Conservation (phyloP, 1,139 yeast genomes). For the Nakaseomyces glabratus region DNA sequence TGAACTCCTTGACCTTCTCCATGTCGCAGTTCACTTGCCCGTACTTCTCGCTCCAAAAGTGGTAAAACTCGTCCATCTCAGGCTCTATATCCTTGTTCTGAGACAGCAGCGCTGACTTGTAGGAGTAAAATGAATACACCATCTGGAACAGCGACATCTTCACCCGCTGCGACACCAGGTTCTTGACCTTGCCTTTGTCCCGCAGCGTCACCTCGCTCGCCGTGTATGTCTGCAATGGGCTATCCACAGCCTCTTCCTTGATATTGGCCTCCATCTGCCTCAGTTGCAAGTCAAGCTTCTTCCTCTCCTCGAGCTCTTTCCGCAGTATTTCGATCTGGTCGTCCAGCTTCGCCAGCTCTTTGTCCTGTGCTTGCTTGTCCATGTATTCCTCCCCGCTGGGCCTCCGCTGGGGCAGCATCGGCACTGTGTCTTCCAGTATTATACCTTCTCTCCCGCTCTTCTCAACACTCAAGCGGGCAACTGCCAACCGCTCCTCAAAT, state of each 20-base stretch:
- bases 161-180: conserved; percentile 15
- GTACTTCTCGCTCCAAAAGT: conserved; percentile 20
- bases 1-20: conserved; percentile 19
- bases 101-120: conserved; percentile 9
- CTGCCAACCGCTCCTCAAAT: conserved; percentile 7
- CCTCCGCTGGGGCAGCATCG: neutral
- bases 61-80: conserved; percentile 17
- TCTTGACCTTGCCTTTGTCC: conserved; percentile 7
- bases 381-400: neutral
- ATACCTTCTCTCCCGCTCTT: conserved; percentile 2
- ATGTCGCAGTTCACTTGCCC: conserved; percentile 12
- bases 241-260: neutral
- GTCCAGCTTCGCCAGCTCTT: conserved; percentile 1
- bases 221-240: conserved; percentile 2
- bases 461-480: conserved; percentile 7
- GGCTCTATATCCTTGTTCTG: conserved; percentile 3
- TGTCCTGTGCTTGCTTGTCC: conserved; percentile 2
- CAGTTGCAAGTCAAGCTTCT: neutral
- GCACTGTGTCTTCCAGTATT: neutral
- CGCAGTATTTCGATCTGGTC: conserved; percentile 4
- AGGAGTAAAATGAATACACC: conserved; percentile 24
- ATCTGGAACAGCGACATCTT: conserved; percentile 27
- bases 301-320: conserved; percentile 2
- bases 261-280: neutral
- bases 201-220: neutral